Base-by-base conservation (phyloP, 1,139 yeast species). In the Blastobotrys elegans region DNA sequence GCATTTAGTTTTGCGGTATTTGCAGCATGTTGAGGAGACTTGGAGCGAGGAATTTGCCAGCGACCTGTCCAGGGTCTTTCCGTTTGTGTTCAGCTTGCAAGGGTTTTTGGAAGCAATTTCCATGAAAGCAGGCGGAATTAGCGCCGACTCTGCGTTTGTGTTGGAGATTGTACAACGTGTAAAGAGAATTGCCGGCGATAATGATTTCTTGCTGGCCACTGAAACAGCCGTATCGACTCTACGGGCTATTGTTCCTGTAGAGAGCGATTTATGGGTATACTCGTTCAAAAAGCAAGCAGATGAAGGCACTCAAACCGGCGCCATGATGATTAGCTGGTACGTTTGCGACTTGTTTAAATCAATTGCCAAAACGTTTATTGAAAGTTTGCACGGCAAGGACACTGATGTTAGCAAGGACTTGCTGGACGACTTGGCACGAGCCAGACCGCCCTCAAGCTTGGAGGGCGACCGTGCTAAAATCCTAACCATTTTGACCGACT, bases 1-100 rank as follows among this genome's bases (percentile, higher is more conserved):
- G 1, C 44, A 56, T 1, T 75, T 75, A 4, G 67, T 76, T 40
- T 56, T 62, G 24, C 62, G 67, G 47, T 69, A 76, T 54, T 68
- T 74, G 7, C 58, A 56, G n/a, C 66, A 63, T 44, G 67, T 70
- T 44, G 65, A 65, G 35, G 51, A 55, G 2, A 62, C 62, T 43
- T 57, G 66, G 44, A 66, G 60, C 10, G 38, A 43, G 10, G 50
- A 50, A 6, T 40, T 37, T 7, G 30, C 30, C 20, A 51, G 46
- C 18, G 49, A 50, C 47, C 45, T 66, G 69, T 70, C 54, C 63
- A 68, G 49, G 33, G 68, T 64, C 21, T 57, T 66, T 37, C 60
- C 67, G 1, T 53, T 58, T 37, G 51, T 66, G 69, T 63, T 69
- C 69, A 64, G 72, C 0, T 45, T 68, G 31, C 66, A 62, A 40